phyloP scores from a whole-genome alignment of 257 asterid genomes.

The Solanum arcanum region DNA sequence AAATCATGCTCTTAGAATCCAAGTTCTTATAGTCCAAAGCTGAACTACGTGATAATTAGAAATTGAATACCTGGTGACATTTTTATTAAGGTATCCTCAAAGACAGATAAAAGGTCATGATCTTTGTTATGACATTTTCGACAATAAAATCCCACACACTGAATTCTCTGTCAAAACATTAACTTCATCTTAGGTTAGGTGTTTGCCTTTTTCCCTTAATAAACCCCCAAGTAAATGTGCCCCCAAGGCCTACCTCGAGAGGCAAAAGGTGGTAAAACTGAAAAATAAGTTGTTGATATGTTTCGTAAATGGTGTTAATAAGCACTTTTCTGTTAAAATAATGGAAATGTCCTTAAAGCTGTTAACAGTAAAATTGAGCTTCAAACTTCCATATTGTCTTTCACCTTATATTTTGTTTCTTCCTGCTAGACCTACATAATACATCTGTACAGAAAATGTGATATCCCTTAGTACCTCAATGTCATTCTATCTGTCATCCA shows the following conservation, averaged over 20 bases:
- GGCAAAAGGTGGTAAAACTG: background rate
- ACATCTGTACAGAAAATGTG: background rate
- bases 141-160: background rate
- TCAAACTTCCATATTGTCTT: background rate
- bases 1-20: background rate
- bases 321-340: background rate
- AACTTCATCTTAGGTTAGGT: background rate
- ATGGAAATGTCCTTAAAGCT: background rate
- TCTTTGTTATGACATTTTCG: background rate
- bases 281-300: background rate
- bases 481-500: background rate
- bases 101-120: background rate
- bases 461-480: background rate
- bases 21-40: background rate
- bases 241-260: background rate
- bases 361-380: background rate
- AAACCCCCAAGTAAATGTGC: background rate
- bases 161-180: background rate
- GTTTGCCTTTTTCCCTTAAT: background rate
- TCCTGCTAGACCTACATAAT: background rate
- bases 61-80: background rate
- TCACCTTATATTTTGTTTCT: background rate
- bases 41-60: background rate
- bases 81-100: background rate
- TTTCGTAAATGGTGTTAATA: background rate